Evolutionary conservation across 345 rosid species (phyloP).

Genomic region (Bruguiera parviflora): DNA sequence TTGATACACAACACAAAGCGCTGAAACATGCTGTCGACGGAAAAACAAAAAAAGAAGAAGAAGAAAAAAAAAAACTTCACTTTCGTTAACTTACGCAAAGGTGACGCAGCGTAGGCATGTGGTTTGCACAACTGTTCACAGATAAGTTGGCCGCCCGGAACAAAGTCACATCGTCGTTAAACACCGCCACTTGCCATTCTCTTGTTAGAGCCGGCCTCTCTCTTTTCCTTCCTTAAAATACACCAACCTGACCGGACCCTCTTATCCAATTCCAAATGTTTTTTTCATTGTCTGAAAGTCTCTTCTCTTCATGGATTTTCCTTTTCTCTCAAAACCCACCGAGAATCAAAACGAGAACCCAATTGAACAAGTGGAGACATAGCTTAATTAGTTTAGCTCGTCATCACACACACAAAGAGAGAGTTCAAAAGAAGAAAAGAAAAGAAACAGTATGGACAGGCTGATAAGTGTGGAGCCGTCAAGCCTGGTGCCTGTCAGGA

Average conservation of each 20-base stretch:
- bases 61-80: not conserved
- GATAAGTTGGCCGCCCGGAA: conserved; percentile 33
- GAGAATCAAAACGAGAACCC: conserved; percentile 7
- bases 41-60: too few relatives aligned
- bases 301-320: not conserved
- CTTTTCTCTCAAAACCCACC: not conserved
- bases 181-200: conserved; percentile 45
- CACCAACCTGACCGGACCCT: not conserved
- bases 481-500: conserved; percentile 37
- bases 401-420: too few relatives aligned
- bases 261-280: not conserved
- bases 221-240: conserved; percentile 5
- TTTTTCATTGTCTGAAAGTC: not conserved
- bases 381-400: not conserved
- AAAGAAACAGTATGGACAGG: conserved; percentile 42
- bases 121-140: too few relatives aligned
- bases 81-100: not conserved
- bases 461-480: conserved; percentile 63
- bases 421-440: too few relatives aligned
- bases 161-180: conserved; percentile 43
- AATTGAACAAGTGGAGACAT: too few relatives aligned
- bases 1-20: too few relatives aligned
- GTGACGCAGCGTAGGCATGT: too few relatives aligned
- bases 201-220: conserved; percentile 39
- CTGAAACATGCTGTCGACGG: too few relatives aligned